A percentile compares a stretch with the other conserved stretches of the same genome.
phyloP scores from a whole-genome alignment of 75 land plant genomes.

The Sequoia sempervirens region DNA sequence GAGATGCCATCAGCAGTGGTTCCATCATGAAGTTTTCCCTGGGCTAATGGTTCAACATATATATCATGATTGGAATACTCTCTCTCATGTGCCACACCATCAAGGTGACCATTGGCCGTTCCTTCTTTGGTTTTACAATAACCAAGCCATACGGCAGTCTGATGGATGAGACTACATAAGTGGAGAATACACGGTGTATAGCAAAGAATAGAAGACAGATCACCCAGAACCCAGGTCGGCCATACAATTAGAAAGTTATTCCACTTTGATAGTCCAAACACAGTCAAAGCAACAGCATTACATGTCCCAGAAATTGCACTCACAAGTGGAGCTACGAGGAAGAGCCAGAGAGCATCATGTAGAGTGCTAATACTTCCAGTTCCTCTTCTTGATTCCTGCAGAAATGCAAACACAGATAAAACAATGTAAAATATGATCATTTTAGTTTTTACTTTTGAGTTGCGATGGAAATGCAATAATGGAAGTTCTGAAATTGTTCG shows the following conservation, averaged over 20 bases:
- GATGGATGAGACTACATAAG: conserved; percentile 35
- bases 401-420: conserved; percentile 7
- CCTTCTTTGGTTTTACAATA: conserved; percentile 2
- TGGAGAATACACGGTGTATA: conserved; percentile 43
- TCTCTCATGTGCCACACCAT: not conserved
- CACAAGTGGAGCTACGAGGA: conserved; percentile 39
- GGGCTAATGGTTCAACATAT: not conserved
- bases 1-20: not conserved
- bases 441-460: not conserved
- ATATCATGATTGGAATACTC: not conserved
- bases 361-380: conserved; percentile 32
- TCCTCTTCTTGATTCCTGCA: conserved; percentile 40
- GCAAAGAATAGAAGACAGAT: conserved; percentile 41
- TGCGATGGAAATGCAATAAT: not conserved
- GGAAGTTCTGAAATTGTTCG: not conserved
- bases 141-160: not conserved
- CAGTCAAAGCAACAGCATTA: conserved; percentile 33
- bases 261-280: conserved; percentile 32
- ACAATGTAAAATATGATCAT: not conserved
- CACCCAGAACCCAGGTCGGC: conserved; percentile 51
- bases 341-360: conserved; percentile 48
- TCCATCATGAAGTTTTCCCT: not conserved
- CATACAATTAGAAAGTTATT: conserved; percentile 24
- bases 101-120: not conserved
- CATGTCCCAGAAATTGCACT: conserved; percentile 31